phyloP scores from a whole-genome alignment of 1,139 yeast genomes.

The Meyerozyma athensensis region DNA sequence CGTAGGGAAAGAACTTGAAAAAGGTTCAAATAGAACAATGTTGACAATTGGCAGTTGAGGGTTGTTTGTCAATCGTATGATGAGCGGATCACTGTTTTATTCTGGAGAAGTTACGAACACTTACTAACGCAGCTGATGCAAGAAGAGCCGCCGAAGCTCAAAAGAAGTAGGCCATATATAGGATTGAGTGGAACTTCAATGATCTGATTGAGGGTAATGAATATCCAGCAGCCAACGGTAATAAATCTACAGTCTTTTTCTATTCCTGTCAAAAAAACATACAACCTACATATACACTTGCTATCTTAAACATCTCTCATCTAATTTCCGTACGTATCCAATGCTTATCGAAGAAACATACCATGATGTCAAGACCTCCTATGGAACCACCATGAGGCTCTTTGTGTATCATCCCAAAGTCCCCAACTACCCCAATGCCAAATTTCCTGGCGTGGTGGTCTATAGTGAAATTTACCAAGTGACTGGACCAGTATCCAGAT shows the following conservation, averaged over 20 bases:
- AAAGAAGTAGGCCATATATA: slow-evolving; percentile 2
- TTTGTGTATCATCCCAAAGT: slow-evolving; percentile 65
- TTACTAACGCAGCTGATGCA: slow-evolving; percentile 5
- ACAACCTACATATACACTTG: no score
- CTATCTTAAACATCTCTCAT: no score
- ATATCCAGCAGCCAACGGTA: neutral
- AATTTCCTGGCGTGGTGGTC: slow-evolving; percentile 76
- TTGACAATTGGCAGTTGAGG: no score
- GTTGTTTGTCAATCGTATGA: no score
- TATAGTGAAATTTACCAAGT: slow-evolving; percentile 82
- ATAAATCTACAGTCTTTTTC: no score
- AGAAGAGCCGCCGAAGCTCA: slow-evolving; percentile 1
- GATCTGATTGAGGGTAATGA: no score
- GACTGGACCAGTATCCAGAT: slow-evolving; percentile 72
- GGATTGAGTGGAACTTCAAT: no score
- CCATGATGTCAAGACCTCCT: slow-evolving; percentile 62
- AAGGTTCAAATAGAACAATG: neutral
- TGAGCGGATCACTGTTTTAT: no score
- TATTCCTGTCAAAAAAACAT: slow-evolving; percentile 15
- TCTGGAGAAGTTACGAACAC: no score
- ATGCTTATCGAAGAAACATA: slow-evolving; percentile 69
- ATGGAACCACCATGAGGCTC: slow-evolving; percentile 65
- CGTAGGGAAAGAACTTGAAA: slow-evolving; percentile 22
- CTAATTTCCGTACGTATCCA: neutral
- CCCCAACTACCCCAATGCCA: slow-evolving; percentile 67